These are phyloP conservation scores for Fusarium pseudonygamai DNA, from an alignment of 2,329 filamentous ascomycete genomes.

Conservation along the genomic window DNA sequence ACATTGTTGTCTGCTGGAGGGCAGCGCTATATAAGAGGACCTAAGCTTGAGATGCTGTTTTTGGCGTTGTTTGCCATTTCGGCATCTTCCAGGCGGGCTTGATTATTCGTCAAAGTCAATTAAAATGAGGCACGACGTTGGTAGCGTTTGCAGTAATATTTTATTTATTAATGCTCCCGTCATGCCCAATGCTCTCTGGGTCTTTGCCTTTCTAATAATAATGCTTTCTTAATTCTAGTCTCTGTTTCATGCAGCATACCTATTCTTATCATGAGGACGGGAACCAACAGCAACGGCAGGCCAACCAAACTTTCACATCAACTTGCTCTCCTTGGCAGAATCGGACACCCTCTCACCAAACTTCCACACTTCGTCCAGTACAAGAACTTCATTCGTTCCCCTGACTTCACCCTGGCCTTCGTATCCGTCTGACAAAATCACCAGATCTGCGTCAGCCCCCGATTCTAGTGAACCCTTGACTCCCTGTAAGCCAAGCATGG, in stretches of 20 bases:
- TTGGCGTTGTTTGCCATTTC: constrained; percentile 4
- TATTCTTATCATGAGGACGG: constrained; percentile 2
- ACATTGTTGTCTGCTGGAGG: constrained; percentile 5
- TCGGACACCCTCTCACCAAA: constrained; percentile 68
- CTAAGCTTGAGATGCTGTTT: neutral
- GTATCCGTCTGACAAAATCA: constrained; percentile 69
- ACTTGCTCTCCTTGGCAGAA: constrained; percentile 20
- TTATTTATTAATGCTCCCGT: neutral
- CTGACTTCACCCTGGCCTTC: constrained; percentile 37
- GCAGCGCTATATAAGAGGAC: neutral
- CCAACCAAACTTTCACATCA: constrained; percentile 25
- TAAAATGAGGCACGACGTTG: neutral
- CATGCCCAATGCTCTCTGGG: neutral
- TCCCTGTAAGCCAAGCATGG: constrained; percentile 74
- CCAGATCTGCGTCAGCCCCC: constrained; percentile 74
- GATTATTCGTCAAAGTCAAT: neutral
- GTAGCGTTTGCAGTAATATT: neutral
- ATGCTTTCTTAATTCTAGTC: constrained; percentile 11
- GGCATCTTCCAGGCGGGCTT: neutral
- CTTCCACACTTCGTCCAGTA: constrained; percentile 83
- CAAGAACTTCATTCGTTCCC: constrained; percentile 60
- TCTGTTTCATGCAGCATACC: constrained; percentile 11
- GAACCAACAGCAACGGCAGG: neutral
- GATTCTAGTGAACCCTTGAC: constrained; percentile 72
- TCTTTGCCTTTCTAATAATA: neutral